Conservation (phyloP, 257 asterid genomes). For the Solanum bulbocastanum region DNA sequence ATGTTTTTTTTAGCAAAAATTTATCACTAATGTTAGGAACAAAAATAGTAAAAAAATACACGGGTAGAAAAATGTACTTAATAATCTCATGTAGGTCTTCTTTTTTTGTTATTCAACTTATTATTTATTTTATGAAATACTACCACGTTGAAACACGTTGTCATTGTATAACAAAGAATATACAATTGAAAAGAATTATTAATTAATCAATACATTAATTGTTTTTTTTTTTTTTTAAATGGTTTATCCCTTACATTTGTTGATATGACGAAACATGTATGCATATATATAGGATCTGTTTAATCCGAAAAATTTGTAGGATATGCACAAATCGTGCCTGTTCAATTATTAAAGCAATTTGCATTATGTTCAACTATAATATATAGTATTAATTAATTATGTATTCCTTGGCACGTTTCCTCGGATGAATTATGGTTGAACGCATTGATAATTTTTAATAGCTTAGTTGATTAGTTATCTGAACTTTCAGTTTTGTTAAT, state of each 20-base stretch:
- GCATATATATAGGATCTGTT: neutral
- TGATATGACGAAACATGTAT: no score
- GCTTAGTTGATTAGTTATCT: no score
- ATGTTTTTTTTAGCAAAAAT: no score
- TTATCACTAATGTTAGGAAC: neutral
- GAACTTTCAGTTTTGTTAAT: no score
- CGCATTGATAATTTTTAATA: no score
- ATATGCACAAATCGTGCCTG: neutral
- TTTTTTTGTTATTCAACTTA: neutral
- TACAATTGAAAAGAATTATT: no score
- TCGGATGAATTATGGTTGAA: neutral
- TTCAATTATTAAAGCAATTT: neutral
- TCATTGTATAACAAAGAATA: neutral
- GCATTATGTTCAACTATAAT: neutral
- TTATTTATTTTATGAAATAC: no score
- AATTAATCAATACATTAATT: neutral
- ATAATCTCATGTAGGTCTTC: neutral
- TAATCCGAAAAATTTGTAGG: neutral
- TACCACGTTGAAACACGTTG: neutral
- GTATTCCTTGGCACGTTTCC: neutral
- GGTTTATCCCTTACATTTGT: neutral
- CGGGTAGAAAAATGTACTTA: neutral
- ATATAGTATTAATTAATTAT: neutral
- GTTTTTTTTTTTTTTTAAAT: no score
- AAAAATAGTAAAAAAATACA: neutral